Evolutionary conservation across 2,329 filamentous ascomycete genomes (phyloP).

Genomic region (Diaporthe caulivora): DNA sequence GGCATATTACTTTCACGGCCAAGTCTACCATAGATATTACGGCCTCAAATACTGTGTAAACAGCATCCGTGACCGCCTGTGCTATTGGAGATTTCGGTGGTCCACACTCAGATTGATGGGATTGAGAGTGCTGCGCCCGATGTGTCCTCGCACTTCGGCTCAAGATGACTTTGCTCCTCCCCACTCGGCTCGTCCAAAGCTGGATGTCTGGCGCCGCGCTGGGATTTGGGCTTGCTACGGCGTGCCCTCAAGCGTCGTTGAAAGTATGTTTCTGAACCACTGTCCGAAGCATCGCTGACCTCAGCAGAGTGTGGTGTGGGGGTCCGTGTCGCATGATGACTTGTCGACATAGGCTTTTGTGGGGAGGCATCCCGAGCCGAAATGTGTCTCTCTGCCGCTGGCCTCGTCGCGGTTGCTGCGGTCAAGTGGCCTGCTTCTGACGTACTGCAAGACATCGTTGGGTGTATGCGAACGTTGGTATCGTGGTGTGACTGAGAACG

Average conservation of each 20-base stretch:
- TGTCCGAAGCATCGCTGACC: conserved; percentile 27
- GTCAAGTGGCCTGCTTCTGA: not conserved
- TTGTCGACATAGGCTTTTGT: not conserved
- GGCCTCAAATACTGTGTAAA: not conserved
- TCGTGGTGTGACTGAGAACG: not conserved
- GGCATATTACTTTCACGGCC: not conserved
- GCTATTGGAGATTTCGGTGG: not conserved
- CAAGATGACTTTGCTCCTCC: conserved; percentile 1
- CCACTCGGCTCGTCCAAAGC: not conserved
- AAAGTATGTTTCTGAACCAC: conserved; percentile 33
- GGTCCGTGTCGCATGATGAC: not conserved
- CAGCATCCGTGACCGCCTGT: not conserved
- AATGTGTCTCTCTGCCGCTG: too few relatives aligned
- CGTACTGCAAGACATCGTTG: not conserved
- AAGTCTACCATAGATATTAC: not conserved
- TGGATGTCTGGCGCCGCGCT: not conserved
- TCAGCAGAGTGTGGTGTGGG: not conserved
- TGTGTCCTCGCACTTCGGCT: not conserved
- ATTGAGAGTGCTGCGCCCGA: conserved; percentile 1
- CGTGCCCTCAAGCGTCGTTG: conserved; percentile 32
- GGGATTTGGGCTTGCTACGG: not conserved
- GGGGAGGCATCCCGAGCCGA: not conserved
- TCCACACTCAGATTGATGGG: conserved; percentile 17
- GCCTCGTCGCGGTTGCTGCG: too few relatives aligned
- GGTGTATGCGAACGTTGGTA: not conserved